Evolutionary conservation across 2,329 filamentous ascomycete species (phyloP), one percentile per base, ranked within the genome.

Genomic region (Sporothrix brunneoviolacea): DNA sequence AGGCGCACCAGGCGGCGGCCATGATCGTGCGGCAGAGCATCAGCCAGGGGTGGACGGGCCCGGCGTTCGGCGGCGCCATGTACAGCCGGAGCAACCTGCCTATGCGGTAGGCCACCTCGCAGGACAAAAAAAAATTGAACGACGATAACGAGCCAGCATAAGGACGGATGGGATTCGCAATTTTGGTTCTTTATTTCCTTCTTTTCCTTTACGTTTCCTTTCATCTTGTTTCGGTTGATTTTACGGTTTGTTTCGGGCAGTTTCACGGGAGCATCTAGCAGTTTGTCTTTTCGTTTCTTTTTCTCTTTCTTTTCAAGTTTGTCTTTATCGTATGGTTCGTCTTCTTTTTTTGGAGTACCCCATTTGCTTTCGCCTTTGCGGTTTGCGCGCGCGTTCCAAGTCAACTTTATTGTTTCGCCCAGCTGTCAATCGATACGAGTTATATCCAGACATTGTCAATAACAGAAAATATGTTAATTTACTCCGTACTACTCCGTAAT

Each of bases 21-120:
- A 82, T 91, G 68, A 98, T 98, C 68, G 91, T 98, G 48, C 82
- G 86, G 65, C 91, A 96, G 71, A 97, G 91, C 69, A 79, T 95
- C 35, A 70, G 62, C 51, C 77, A 80, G 60, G 75, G 75, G 33
- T 80, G 74, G 72, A 62, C 61, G 36, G 69, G 67, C 38, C 69
- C 70, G 45, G 61, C 60, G 52, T 70, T 63, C 64, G 68, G 61
- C 47, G 68, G 59, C 47, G 65, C 58, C 55, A 59, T 57, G 52
- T 76, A 72, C 60, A 72, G 68, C 43, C 64, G 70, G 48, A 74
- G 70, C 54, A 70, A 65, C 46, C 56, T 76, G 52, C 76, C 76
- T 10, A 66, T 70, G 59, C 68, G 77, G 60, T 79, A 48, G 19
- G 18, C 8, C n/a, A n/a, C n/a, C n/a, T n/a, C n/a, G n/a, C n/a